A percentile compares a stretch with the other conserved stretches of the same genome.
Evolutionary conservation across 257 asterid species (phyloP).

Genomic region (Scutellaria minor): DNA sequence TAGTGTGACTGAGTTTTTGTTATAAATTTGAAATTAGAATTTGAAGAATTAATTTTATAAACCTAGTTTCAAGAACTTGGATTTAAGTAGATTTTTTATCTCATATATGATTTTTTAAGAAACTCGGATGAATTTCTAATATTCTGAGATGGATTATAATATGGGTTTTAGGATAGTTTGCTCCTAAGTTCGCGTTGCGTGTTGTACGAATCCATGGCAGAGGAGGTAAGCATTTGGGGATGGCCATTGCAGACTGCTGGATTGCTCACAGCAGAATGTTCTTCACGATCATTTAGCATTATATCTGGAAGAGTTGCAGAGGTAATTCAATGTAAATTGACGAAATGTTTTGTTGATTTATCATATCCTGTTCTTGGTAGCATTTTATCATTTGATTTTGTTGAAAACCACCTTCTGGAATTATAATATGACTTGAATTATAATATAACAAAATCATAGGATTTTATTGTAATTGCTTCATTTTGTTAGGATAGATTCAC

Average conservation of each 20-base stretch:
- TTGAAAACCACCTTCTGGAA: no score
- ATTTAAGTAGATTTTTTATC: background rate
- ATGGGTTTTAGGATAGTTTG: conserved; percentile 59
- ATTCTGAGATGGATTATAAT: background rate
- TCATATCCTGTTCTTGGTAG: background rate
- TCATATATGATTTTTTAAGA: background rate
- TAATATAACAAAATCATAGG: no score
- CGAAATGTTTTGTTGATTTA: background rate
- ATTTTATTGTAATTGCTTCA: background rate
- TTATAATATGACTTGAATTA: background rate
- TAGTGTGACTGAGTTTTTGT: background rate
- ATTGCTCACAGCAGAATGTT: conserved; percentile 65
- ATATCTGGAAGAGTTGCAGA: conserved; percentile 75
- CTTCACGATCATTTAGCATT: conserved; percentile 59
- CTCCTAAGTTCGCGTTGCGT: conserved; percentile 62
- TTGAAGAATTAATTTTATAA: background rate
- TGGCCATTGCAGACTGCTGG: conserved; percentile 94
- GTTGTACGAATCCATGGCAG: conserved; percentile 57
- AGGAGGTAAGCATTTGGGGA: conserved; percentile 90
- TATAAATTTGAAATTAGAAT: background rate
- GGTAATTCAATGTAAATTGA: conserved; percentile 44
- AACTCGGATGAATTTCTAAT: conserved; percentile 26
- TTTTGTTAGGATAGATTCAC: no score
- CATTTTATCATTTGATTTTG: background rate
- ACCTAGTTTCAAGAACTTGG: background rate